phyloP scores from a whole-genome alignment of 257 asterid genomes.

The Solanum pimpinellifolium region DNA sequence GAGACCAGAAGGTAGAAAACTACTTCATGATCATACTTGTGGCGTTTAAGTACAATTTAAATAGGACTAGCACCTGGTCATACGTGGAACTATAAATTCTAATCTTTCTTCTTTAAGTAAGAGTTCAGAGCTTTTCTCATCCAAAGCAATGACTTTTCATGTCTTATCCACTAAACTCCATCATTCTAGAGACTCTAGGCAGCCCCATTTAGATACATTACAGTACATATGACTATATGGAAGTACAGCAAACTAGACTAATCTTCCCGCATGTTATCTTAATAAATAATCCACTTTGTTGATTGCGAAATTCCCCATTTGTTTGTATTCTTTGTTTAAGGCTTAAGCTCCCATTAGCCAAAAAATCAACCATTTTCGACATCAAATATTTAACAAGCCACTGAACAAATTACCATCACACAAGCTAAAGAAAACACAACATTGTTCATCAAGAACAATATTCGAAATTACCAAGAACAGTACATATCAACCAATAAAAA shows the following conservation, averaged over 20 bases:
- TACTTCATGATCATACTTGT: neutral
- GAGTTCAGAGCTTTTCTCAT: neutral
- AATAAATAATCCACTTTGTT: neutral
- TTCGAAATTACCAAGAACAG: neutral
- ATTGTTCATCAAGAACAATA: neutral
- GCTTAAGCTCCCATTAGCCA: neutral
- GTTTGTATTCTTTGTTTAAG: neutral
- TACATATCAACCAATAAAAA: neutral
- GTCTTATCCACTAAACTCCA: neutral
- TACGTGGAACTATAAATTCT: neutral
- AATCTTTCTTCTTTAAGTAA: neutral
- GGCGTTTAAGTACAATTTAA: neutral
- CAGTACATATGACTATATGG: neutral
- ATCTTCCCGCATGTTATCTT: neutral
- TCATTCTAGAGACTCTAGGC: neutral
- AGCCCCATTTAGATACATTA: neutral
- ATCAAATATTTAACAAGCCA: neutral
- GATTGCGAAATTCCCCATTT: neutral
- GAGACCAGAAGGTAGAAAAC: neutral
- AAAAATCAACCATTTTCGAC: neutral
- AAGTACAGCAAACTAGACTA: neutral
- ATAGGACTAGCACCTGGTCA: neutral
- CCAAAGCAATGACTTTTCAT: neutral
- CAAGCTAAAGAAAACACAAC: neutral
- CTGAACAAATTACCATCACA: neutral